Conservation (phyloP, 2,329 filamentous ascomycete genomes). For the Diplodia mutila region DNA sequence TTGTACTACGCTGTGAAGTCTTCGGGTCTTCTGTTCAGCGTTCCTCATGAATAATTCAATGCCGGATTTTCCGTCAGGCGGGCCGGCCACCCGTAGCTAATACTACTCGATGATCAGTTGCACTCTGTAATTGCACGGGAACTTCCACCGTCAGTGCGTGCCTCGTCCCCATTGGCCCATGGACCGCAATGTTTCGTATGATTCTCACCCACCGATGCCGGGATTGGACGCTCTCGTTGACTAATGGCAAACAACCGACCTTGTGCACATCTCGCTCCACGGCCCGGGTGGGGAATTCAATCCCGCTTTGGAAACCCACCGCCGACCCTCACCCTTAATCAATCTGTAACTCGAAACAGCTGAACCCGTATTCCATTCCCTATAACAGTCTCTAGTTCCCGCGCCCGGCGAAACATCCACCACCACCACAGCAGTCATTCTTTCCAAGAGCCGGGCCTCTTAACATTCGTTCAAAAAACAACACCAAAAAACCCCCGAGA, state of each 20-base stretch:
- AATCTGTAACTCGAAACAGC: slow-evolving; percentile 12
- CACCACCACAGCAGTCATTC: neutral
- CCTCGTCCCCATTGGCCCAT: neutral
- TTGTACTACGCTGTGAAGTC: neutral
- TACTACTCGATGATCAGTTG: neutral
- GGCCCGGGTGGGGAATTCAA: neutral
- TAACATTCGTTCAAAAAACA: slow-evolving; percentile 10
- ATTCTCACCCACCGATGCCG: neutral
- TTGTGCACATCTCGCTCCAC: slow-evolving; percentile 2
- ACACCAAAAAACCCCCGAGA: too few relatives aligned
- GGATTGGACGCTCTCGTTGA: neutral
- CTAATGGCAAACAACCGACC: neutral
- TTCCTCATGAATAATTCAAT: neutral
- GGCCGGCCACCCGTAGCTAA: neutral
- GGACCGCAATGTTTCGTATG: neutral
- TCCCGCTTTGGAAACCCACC: neutral
- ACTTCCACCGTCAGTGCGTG: neutral
- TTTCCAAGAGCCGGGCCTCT: neutral
- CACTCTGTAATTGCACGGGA: neutral
- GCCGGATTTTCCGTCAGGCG: neutral
- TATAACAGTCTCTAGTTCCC: neutral
- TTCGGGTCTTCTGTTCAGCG: neutral
- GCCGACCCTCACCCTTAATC: slow-evolving; percentile 15
- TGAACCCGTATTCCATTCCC: neutral
- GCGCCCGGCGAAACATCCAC: neutral